Evolutionary conservation across 768 basidiomycete species (phyloP).

Genomic region (Phaeolepiota aurea): DNA sequence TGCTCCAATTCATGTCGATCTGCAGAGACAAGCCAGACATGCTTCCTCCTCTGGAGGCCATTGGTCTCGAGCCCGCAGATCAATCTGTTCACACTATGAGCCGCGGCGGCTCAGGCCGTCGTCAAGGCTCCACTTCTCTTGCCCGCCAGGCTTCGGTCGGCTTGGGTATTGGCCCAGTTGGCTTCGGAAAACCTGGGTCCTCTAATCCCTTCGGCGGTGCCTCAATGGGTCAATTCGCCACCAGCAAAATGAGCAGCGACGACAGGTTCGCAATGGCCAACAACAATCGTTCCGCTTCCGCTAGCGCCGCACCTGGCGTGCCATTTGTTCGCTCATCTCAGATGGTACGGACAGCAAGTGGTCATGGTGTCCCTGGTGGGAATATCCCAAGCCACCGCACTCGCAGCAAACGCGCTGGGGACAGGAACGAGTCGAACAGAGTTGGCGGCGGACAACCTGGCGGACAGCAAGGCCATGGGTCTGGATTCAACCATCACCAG

Average conservation of each 20-base stretch:
- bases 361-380: constrained; percentile 50
- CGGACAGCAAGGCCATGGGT: constrained; percentile 28
- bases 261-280: constrained; percentile 52
- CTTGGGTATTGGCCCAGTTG: constrained; percentile 20
- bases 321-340: constrained; percentile 47
- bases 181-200: constrained; percentile 42
- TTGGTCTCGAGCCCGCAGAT: constrained; percentile 80
- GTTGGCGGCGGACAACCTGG: constrained; percentile 13
- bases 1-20: constrained; percentile 90
- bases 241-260: constrained; percentile 59
- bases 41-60: constrained; percentile 81
- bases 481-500: constrained; percentile 21
- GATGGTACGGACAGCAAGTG: constrained; percentile 65
- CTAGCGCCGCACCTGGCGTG: constrained; percentile 42
- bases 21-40: constrained; percentile 94
- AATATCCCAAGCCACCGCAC: constrained; percentile 49
- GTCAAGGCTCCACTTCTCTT: constrained; percentile 34
- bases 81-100: constrained; percentile 39
- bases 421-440: constrained; percentile 53
- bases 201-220: constrained; percentile 30
- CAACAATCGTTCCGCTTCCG: constrained; percentile 44
- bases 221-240: constrained; percentile 60
- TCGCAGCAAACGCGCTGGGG: constrained; percentile 79
- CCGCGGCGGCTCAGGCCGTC: constrained; percentile 60
- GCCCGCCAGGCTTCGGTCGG: constrained; percentile 41